phyloP scores from a whole-genome alignment of 2,329 filamentous ascomycete genomes.

The Talaromyces pinophilus region DNA sequence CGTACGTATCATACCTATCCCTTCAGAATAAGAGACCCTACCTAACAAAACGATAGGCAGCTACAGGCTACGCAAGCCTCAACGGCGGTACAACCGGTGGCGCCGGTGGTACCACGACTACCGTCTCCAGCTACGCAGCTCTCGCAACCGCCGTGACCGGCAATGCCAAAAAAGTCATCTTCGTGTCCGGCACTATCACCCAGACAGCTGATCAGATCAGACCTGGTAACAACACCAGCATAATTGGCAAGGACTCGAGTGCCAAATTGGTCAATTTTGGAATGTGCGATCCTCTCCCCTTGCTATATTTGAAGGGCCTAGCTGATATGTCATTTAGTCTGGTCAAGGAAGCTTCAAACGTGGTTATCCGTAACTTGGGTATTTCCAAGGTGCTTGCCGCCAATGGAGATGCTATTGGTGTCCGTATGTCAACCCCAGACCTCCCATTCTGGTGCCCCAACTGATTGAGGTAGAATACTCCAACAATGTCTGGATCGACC shows the following conservation, averaged over 20 bases:
- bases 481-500: constrained; percentile 5
- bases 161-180: not conserved
- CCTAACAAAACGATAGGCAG: not conserved
- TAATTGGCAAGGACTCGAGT: not conserved
- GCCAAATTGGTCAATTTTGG: not conserved
- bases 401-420: not conserved
- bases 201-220: not conserved
- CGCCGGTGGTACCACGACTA: not conserved
- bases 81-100: not conserved
- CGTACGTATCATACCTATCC: not conserved
- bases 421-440: not conserved
- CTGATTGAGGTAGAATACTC: not conserved
- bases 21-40: not conserved
- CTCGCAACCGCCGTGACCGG: not conserved
- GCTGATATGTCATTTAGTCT: not conserved
- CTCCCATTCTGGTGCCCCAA: not conserved
- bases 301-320: not conserved
- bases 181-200: not conserved
- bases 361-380: not conserved
- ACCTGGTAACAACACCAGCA: not conserved
- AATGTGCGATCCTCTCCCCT: not conserved
- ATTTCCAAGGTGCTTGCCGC: not conserved
- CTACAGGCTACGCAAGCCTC: not conserved
- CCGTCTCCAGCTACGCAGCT: not conserved
- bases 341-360: not conserved